Base-by-base conservation (phyloP, 1,284 basidiomycete genomes). In the Cerioporus squamosus region DNA sequence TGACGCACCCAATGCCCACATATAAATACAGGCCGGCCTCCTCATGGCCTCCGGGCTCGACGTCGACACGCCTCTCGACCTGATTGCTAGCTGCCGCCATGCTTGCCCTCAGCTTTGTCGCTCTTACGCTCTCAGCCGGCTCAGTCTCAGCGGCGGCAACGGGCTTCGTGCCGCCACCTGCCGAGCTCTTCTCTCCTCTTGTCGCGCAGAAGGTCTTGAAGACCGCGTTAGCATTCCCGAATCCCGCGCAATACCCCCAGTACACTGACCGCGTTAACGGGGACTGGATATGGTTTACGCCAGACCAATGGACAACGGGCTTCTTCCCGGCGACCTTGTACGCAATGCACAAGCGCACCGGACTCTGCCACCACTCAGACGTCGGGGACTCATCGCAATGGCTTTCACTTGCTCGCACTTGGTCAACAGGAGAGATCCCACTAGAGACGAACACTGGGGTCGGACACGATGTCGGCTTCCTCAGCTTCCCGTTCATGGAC, bases 381-480 rank as follows among this genome's bases (percentile, higher is more conserved):
- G 70, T 66, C 4, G 78, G 57, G 0, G 61, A 58, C 20, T 60
- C 42, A 15, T 44, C 53, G 5, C 55, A 69, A 52, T 90, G 86
- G 85, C 67, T 88, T 31, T 66, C 68, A 1, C 69, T 84, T 2
- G 86, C 79, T 2, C 74, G 83, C 14, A 70, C 74, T 15, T 82
- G 82, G 68, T 82, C 80, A 63, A 74, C 74, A 18, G 81, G 77
- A 0, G 71, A 86, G 63, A 71, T 85, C 8, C 77, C 81, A 1
- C 73, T 83, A 6, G 79, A 81, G 62, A 68, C 69, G 1, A 69
- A 74, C 24, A 82, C 80, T 48, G 72, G 70, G 9, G 74, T 84
- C 24, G 82, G 82, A 15, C 87, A 91, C 64, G 88, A 91, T 70
- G 84, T 88, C 23, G 88, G 87, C 4, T 90, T 90, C 70, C 70